Conservation (phyloP, 73 alveolate species). For the Durusdinium trenchii region DNA sequence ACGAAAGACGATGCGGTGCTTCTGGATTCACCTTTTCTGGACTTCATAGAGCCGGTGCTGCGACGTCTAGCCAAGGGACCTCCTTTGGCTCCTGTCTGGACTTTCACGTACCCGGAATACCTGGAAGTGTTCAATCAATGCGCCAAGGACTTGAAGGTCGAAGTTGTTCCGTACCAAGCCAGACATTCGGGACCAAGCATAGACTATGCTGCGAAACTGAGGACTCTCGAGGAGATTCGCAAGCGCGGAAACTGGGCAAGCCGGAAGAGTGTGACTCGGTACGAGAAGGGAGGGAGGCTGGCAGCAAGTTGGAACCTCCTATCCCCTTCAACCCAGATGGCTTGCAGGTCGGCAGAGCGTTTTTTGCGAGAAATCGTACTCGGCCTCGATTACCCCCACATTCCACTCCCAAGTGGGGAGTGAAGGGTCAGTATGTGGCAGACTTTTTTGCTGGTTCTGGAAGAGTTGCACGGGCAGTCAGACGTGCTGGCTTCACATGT, state of each 20-base stretch:
- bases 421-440: not conserved
- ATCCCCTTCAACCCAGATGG: not conserved
- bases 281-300: conserved; percentile 59
- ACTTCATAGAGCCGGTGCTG: not conserved
- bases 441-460: not conserved
- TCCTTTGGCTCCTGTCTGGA: not conserved
- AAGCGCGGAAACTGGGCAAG: conserved; percentile 40
- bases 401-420: not conserved
- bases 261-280: not conserved
- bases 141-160: not conserved
- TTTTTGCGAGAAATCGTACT: not conserved
- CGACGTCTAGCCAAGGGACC: not conserved
- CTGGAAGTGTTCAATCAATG: not conserved
- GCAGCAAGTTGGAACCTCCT: conserved; percentile 29
- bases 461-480: not conserved
- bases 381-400: not conserved
- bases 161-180: conserved; percentile 28
- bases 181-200: not conserved
- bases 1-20: conserved; percentile 29
- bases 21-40: not conserved
- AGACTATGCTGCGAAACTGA: not conserved
- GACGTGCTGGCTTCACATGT: not conserved
- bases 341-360: not conserved
- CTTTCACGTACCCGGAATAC: conserved; percentile 17
- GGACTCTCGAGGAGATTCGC: conserved; percentile 19